Conservation (phyloP, 192 early-diverging fungal genomes). For the Coemansia sp. region DNA sequence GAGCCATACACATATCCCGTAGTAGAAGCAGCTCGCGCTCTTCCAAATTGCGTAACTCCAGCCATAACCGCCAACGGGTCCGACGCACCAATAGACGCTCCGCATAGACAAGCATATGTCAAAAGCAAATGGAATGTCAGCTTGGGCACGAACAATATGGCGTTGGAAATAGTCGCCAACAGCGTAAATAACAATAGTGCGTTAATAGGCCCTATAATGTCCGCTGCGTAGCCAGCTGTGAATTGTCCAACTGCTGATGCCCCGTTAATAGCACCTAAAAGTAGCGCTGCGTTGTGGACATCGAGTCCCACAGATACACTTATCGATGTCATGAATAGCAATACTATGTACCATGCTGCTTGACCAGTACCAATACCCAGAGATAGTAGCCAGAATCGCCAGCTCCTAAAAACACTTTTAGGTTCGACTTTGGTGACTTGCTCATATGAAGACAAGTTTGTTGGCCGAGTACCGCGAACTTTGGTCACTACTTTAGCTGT, state of each 20-base stretch:
- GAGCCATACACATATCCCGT: conserved; percentile 41
- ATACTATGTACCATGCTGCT: conserved; percentile 47
- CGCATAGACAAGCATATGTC: conserved; percentile 47
- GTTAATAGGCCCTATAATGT: conserved; percentile 45
- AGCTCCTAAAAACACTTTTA: conserved; percentile 21
- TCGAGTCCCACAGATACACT: conserved; percentile 47
- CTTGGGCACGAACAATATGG: conserved; percentile 36
- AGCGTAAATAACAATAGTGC: conserved; percentile 31
- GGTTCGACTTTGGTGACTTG: not conserved
- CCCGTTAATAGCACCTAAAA: conserved; percentile 45
- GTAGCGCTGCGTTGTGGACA: conserved; percentile 51
- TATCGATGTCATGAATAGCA: conserved; percentile 49
- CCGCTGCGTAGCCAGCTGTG: conserved; percentile 44
- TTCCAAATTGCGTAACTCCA: conserved; percentile 42
- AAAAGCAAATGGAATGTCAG: conserved; percentile 35
- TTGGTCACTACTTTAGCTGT: not conserved
- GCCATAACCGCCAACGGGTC: conserved; percentile 52
- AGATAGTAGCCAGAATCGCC: conserved; percentile 48
- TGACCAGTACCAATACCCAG: conserved; percentile 44
- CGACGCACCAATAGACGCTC: conserved; percentile 42
- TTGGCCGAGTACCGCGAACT: too few species aligned
- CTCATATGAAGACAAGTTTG: too few species aligned
- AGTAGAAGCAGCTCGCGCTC: conserved; percentile 22
- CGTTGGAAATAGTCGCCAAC: conserved; percentile 35
- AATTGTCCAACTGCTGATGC: conserved; percentile 53